phyloP scores from a whole-genome alignment of 148 eudicot species.

The Cornus florida region DNA sequence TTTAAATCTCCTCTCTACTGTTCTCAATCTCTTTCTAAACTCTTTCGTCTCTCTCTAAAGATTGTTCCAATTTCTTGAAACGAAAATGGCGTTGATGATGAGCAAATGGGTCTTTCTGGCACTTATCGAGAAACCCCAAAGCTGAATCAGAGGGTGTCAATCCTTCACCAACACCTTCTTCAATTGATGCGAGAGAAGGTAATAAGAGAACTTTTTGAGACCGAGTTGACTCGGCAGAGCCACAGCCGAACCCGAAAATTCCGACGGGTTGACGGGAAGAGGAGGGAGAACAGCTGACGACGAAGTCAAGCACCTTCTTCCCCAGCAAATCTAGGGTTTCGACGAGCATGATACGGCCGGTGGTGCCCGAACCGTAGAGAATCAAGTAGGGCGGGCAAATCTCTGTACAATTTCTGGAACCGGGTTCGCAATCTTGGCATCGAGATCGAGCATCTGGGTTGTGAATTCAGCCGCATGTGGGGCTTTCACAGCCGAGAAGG shows the following conservation, averaged over 20 bases:
- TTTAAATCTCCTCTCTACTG: too few relatives aligned
- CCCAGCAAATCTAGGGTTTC: slow-evolving; percentile 32
- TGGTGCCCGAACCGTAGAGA: slow-evolving; percentile 37
- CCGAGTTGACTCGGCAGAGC: slow-evolving; percentile 43
- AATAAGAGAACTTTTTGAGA: slow-evolving; percentile 44
- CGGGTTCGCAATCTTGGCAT: slow-evolving; percentile 14
- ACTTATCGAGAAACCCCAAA: too few relatives aligned
- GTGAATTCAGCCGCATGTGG: slow-evolving; percentile 17
- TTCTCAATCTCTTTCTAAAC: too few relatives aligned
- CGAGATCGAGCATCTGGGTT: slow-evolving; percentile 11
- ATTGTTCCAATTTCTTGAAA: too few relatives aligned
- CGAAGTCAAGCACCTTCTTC: slow-evolving; percentile 25
- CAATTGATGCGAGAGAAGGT: slow-evolving; percentile 13
- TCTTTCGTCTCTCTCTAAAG: too few relatives aligned
- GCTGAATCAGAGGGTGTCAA: too few relatives aligned
- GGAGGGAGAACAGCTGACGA: slow-evolving; percentile 43
- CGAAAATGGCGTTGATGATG: too few relatives aligned
- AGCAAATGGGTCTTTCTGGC: too few relatives aligned
- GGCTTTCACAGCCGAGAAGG: too few relatives aligned
- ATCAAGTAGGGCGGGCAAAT: slow-evolving; percentile 45
- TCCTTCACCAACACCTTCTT: too few relatives aligned
- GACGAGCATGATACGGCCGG: slow-evolving; percentile 33
- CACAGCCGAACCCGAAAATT: slow-evolving; percentile 55
- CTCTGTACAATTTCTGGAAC: slow-evolving; percentile 24
- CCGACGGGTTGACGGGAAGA: slow-evolving; percentile 46